Percentiles rank a stretch among this genome's conserved stretches.
These are phyloP conservation scores for Cladosporium sphaerospermum DNA, from an alignment of 2,329 filamentous ascomycete species.

Conservation along the genomic window DNA sequence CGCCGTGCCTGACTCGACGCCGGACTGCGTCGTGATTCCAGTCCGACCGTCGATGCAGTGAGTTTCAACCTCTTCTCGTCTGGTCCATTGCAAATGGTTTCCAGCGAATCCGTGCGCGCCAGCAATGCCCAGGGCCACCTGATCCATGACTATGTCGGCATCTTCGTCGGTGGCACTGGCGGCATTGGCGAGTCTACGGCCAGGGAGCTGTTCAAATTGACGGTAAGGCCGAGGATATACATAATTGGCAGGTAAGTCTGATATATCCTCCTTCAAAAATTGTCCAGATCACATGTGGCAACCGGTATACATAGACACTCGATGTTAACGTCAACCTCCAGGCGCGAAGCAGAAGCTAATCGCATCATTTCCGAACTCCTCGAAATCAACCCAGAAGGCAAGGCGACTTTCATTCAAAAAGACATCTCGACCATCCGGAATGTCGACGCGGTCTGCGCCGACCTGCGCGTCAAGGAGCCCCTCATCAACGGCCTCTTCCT, in stretches of 20 bases:
- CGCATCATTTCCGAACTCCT: slow-evolving; percentile 33
- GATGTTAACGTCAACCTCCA: slow-evolving; percentile 14
- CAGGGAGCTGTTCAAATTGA: slow-evolving; percentile 36
- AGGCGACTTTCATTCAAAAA: slow-evolving; percentile 36
- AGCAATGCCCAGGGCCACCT: slow-evolving; percentile 26
- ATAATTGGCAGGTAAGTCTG: slow-evolving; percentile 34
- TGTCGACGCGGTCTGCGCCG: slow-evolving; percentile 39
- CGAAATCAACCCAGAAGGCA: slow-evolving; percentile 33
- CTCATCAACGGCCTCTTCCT: slow-evolving; percentile 52
- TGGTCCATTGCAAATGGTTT: slow-evolving; percentile 5
- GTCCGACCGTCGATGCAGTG: slow-evolving; percentile 9
- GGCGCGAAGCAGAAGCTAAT: slow-evolving; percentile 33
- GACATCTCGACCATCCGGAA: slow-evolving; percentile 37
- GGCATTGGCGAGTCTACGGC: slow-evolving; percentile 41
- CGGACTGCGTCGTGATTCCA: slow-evolving; percentile 7
- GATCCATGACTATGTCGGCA: slow-evolving; percentile 27
- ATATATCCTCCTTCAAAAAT: neutral
- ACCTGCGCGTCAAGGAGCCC: slow-evolving; percentile 46
- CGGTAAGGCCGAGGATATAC: slow-evolving; percentile 35
- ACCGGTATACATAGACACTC: neutral
- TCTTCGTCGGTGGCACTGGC: slow-evolving; percentile 39
- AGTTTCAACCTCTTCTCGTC: neutral
- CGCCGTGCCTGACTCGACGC: slow-evolving; percentile 1
- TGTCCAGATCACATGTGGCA: neutral
- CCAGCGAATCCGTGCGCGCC: slow-evolving; percentile 26